Conservation (phyloP, 1,284 basidiomycete species). For the Microbotryomycetes sp. region DNA sequence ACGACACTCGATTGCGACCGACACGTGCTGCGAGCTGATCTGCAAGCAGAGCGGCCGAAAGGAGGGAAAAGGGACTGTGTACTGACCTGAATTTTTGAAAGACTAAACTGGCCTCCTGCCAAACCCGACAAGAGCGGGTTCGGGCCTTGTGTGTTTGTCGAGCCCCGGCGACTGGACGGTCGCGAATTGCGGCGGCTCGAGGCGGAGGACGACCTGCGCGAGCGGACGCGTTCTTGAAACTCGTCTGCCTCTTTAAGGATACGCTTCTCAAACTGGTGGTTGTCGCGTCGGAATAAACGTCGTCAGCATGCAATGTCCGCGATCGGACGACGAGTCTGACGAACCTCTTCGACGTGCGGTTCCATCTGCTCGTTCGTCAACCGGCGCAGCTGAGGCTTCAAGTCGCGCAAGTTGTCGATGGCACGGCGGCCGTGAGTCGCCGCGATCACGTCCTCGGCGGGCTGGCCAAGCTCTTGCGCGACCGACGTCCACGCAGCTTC, state of each 20-base stretch:
- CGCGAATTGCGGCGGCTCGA: conserved; percentile 15
- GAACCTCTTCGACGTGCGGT: conserved; percentile 50
- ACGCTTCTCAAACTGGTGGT: conserved; percentile 52
- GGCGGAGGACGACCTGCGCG: conserved; percentile 19
- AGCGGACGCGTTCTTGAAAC: conserved; percentile 41
- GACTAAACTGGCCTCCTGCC: conserved; percentile 26
- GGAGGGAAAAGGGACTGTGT: too few species aligned
- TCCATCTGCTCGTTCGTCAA: conserved; percentile 55
- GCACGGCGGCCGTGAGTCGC: conserved; percentile 70
- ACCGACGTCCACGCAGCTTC: conserved; percentile 72
- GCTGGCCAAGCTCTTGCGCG: conserved; percentile 45
- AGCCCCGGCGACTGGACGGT: conserved; percentile 12
- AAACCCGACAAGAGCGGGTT: conserved; percentile 27
- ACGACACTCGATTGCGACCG: not conserved
- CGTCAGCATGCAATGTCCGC: not conserved
- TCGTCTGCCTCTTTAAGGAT: conserved; percentile 68
- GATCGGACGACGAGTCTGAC: not conserved
- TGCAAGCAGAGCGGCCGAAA: too few species aligned
- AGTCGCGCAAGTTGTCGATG: conserved; percentile 55
- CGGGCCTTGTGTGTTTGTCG: conserved; percentile 7
- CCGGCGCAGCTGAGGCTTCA: conserved; percentile 52
- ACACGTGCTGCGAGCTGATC: not conserved
- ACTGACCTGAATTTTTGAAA: not conserved
- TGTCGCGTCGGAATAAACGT: not conserved
- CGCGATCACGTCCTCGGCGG: conserved; percentile 38